Conservation (phyloP, 2,329 filamentous ascomycete species). For the Cladosporium oxysporum region DNA sequence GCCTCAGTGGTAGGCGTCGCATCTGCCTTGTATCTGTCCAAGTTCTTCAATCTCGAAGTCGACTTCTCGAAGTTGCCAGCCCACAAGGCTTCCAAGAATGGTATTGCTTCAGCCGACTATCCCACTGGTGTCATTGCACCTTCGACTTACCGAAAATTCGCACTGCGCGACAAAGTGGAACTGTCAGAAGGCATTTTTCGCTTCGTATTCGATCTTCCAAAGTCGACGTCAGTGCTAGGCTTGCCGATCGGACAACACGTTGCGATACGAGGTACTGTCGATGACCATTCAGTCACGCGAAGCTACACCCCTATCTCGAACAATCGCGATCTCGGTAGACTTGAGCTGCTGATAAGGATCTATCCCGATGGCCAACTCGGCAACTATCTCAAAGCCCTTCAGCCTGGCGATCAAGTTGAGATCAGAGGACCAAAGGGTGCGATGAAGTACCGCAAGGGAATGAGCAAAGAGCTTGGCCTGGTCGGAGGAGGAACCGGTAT, state of each 20-base stretch:
- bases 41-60: conserved; percentile 18
- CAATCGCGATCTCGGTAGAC: conserved; percentile 41
- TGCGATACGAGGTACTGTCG: conserved; percentile 32
- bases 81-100: conserved; percentile 39
- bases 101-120: conserved; percentile 23
- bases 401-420: conserved; percentile 51
- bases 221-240: conserved; percentile 31
- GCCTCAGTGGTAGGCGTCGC: conserved; percentile 22
- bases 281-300: conserved; percentile 26
- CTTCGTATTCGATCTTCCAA: conserved; percentile 34
- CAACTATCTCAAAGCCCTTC: conserved; percentile 50
- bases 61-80: conserved; percentile 32
- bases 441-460: conserved; percentile 52
- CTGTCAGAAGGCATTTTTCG: conserved; percentile 29
- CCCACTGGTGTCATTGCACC: conserved; percentile 54
- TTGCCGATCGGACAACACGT: conserved; percentile 41
- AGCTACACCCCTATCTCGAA: conserved; percentile 37
- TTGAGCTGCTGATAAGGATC: conserved; percentile 55
- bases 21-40: conserved; percentile 23
- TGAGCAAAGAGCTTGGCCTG: conserved; percentile 55
- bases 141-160: conserved; percentile 50
- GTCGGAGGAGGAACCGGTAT: conserved; percentile 55
- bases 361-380: conserved; percentile 53
- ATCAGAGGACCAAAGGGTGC: conserved; percentile 60
- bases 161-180: conserved; percentile 37